Evolutionary conservation across 1,284 basidiomycete species (phyloP).

Genomic region (Trichosporon ovoides): DNA sequence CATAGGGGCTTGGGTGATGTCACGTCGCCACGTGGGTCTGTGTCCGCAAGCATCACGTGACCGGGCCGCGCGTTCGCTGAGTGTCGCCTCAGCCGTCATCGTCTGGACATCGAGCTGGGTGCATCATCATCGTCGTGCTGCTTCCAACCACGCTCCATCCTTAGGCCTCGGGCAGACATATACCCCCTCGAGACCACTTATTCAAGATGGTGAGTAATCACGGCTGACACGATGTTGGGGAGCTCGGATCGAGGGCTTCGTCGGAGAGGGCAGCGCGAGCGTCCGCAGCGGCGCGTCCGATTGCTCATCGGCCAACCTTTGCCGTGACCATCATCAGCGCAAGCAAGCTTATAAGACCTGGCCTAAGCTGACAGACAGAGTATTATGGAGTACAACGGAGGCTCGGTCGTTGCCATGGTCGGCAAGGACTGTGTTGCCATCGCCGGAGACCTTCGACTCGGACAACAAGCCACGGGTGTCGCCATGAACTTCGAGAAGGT

Average conservation of each 20-base stretch:
- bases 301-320: no score
- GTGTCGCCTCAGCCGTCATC: constrained; percentile 1
- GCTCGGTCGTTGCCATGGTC: constrained; percentile 97
- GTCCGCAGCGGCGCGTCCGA: no score
- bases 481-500: constrained; percentile 65
- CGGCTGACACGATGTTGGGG: no score
- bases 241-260: neutral
- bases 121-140: constrained; percentile 1
- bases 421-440: constrained; percentile 99
- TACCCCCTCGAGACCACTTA: constrained; percentile 2
- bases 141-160: neutral
- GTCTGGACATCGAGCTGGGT: neutral
- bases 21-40: neutral
- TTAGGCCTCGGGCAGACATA: constrained; percentile 1
- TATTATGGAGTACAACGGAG: constrained; percentile 52
- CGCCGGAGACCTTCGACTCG: constrained; percentile 86
- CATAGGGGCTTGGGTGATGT: neutral
- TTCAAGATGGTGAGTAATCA: neutral
- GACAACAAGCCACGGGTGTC: constrained; percentile 81
- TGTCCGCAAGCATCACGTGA: neutral
- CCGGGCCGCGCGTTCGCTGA: neutral
- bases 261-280: no score
- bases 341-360: neutral
- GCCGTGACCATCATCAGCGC: neutral
- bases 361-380: constrained; percentile 26